Conservation (phyloP, 2,329 filamentous ascomycete species). For the Ophioceras dolichostomum region DNA sequence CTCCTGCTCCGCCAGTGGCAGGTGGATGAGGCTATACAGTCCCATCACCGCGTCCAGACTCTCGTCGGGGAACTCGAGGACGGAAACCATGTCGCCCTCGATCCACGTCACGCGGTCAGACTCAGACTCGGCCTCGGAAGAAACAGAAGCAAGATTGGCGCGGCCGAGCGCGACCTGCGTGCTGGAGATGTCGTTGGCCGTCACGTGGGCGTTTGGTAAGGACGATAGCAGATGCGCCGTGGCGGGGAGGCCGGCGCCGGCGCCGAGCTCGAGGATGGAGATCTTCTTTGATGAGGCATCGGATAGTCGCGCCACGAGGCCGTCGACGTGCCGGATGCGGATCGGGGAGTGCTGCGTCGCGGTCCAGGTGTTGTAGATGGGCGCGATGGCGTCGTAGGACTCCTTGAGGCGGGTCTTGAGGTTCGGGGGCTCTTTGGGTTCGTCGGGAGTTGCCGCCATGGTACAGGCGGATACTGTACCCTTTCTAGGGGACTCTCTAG, state of each 20-base stretch:
- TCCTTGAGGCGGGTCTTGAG: slow-evolving; percentile 21
- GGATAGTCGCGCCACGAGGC: slow-evolving; percentile 13
- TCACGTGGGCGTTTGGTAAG: slow-evolving; percentile 11
- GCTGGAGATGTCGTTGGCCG: slow-evolving; percentile 28
- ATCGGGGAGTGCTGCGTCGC: slow-evolving; percentile 11
- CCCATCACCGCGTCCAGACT: slow-evolving; percentile 35
- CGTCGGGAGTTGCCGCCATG: background rate
- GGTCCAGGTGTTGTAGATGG: slow-evolving; percentile 27
- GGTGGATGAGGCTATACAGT: slow-evolving; percentile 43
- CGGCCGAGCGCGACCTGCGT: slow-evolving; percentile 21
- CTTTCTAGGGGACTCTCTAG: too few relatives aligned
- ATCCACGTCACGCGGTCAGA: slow-evolving; percentile 14
- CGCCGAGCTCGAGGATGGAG: slow-evolving; percentile 27
- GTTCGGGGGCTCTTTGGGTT: slow-evolving; percentile 8
- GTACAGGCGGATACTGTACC: too few relatives aligned
- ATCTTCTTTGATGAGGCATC: slow-evolving; percentile 3
- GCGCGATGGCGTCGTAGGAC: slow-evolving; percentile 20
- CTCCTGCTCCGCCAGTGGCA: slow-evolving; percentile 36
- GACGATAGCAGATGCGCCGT: slow-evolving; percentile 18
- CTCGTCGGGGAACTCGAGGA: slow-evolving; percentile 15
- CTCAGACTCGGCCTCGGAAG: slow-evolving; percentile 6
- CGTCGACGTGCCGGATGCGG: background rate
- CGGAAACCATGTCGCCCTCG: slow-evolving; percentile 24
- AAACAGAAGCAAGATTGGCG: slow-evolving; percentile 12
- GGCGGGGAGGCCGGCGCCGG: slow-evolving; percentile 25